phyloP scores from a whole-genome alignment of 2,329 filamentous ascomycete species.

The Neopestalotiopsis clavispora region DNA sequence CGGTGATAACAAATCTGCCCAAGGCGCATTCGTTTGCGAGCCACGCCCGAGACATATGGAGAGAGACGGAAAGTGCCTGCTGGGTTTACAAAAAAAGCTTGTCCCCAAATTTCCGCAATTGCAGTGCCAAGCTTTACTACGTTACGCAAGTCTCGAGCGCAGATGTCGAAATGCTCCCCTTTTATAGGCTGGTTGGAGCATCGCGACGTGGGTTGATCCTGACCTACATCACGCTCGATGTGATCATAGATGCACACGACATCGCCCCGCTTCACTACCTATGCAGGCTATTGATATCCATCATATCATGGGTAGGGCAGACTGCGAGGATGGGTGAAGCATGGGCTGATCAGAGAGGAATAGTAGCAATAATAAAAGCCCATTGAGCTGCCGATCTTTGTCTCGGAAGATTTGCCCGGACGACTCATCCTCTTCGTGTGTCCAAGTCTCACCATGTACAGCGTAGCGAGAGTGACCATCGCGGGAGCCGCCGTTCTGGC shows the following conservation, averaged over 20 bases:
- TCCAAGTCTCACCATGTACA: background rate
- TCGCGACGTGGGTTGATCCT: background rate
- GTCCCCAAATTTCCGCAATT: background rate
- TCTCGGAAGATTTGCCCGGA: no score
- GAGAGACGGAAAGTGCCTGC: background rate
- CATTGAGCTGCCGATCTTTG: background rate
- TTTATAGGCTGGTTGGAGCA: background rate
- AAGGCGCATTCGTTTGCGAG: no score
- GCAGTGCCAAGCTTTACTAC: background rate
- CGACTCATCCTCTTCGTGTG: background rate
- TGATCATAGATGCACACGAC: background rate
- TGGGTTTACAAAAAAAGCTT: background rate
- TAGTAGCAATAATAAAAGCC: background rate
- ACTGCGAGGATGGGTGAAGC: background rate
- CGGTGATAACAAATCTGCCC: background rate
- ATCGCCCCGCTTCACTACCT: background rate
- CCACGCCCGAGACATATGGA: no score
- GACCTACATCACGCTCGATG: background rate
- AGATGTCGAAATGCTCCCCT: constrained; percentile 1
- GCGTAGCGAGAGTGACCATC: background rate
- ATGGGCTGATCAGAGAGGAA: background rate
- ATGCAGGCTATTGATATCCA: background rate
- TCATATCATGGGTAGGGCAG: no score
- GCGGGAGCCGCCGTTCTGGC: background rate
- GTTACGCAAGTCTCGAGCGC: background rate